Base-by-base conservation (phyloP, 2,329 filamentous ascomycete genomes). In the Aschersonia sp. region DNA sequence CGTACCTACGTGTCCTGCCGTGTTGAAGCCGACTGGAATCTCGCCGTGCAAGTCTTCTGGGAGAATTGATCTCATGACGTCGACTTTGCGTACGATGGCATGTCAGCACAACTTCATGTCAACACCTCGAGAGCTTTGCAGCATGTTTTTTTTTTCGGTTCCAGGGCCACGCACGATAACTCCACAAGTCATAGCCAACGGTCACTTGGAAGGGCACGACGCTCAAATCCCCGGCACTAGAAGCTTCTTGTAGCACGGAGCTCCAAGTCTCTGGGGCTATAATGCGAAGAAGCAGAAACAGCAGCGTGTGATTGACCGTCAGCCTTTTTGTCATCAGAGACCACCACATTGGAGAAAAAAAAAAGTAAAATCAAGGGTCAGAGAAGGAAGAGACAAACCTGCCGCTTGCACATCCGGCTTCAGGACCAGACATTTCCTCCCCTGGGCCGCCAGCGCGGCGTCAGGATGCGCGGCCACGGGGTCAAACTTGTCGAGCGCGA, bases 141-240 rank as follows among this genome's bases (percentile, higher is more conserved):
- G 5, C 35, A 5, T 37, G 8, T 37, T 12, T 8, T 14, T 14
- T 12, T 12, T 11, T n/a, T 42, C 4, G 40, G 9, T 9, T 42
- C 10, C 14, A 7, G 9, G 40, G 11, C n/a, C 30, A 62, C 74
- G 55, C 73, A 85, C 84, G 71, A 61, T 94, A 90, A 46, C 72
- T 83, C 87, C 88, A 97, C 65, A 89, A 82, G 56, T 84, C 76
- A 65, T 98, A 98, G 55, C 83, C 79, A 50, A 97, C 72, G 37
- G 76, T 68, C 49, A 97, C 66, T 51, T 85, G 73, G 63, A 83
- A 96, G 1, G 87, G 83, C 1, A 88, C 69, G 35, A 97, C 64
- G 14, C 74, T 75, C 32, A 96, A 65, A 42, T 86, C 78, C 31
- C 83, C 76, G 46, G 72, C 70, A 53, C 82, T 71, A 5, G 88